Evolutionary conservation across 805 yeast genomes (phyloP).

Genomic region (Wickerhamomyces pijperi): DNA sequence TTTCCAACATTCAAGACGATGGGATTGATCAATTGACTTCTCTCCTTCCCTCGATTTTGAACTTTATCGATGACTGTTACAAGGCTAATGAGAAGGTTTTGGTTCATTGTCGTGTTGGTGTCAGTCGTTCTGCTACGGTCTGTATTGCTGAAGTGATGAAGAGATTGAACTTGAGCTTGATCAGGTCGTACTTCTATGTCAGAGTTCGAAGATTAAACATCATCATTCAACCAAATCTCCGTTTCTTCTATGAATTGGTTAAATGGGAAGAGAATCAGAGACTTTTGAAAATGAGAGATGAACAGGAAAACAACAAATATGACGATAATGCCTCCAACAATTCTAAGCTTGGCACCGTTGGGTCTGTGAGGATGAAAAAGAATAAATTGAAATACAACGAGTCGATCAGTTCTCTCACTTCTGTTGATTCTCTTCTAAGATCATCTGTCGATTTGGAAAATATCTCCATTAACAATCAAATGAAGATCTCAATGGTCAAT

Average conservation of each 20-base stretch:
- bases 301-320: too few relatives aligned
- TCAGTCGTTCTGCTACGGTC: conserved; percentile 88
- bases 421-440: not conserved
- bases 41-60: conserved; percentile 51
- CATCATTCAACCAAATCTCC: conserved; percentile 86
- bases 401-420: not conserved
- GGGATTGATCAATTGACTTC: conserved; percentile 71
- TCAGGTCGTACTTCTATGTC: conserved; percentile 80
- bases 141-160: conserved; percentile 93
- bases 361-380: conserved; percentile 2
- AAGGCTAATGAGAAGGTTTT: conserved; percentile 39
- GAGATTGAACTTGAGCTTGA: conserved; percentile 50
- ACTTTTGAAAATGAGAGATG: conserved; percentile 1
- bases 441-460: not conserved
- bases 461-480: not conserved
- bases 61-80: conserved; percentile 49
- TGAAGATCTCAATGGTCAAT: not conserved
- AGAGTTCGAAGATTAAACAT: conserved; percentile 83
- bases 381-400: not conserved
- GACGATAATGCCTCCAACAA: too few relatives aligned
- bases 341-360: not conserved
- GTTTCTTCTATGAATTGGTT: conserved; percentile 83
- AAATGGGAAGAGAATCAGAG: conserved; percentile 41
- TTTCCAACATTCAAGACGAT: conserved; percentile 77
- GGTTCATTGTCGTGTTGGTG: conserved; percentile 94